Percentiles rank a stretch among this genome's conserved stretches.
phyloP scores from a whole-genome alignment of 441 rosid genomes.

The Gossypium gossypioides region DNA sequence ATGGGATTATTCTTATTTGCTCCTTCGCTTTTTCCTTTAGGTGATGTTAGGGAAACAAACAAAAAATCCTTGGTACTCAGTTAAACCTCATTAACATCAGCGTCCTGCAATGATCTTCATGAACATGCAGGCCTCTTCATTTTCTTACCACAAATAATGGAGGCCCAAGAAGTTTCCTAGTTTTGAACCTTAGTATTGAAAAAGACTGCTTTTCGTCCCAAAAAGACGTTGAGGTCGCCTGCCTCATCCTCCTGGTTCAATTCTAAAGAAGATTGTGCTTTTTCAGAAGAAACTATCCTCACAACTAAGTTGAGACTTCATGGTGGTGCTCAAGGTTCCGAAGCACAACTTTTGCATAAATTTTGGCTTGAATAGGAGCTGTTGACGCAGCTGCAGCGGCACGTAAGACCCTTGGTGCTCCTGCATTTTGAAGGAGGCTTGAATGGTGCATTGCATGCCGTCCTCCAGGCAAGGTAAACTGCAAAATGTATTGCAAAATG shows the following conservation, averaged over 20 bases:
- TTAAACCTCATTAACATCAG: neutral
- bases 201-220: neutral
- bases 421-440: conserved; percentile 64
- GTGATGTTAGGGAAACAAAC: neutral
- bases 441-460: conserved; percentile 85
- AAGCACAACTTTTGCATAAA: conserved; percentile 70
- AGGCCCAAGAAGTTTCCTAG: neutral
- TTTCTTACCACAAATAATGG: neutral
- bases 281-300: neutral
- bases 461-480: conserved; percentile 89
- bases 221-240: neutral
- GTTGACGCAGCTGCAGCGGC: conserved; percentile 83
- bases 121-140: neutral
- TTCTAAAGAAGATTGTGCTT: neutral
- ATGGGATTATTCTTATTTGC: neutral
- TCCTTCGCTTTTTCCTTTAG: neutral
- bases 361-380: conserved; percentile 73
- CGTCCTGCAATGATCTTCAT: neutral
- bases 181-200: neutral
- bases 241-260: neutral
- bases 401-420: conserved; percentile 69
- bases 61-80: neutral
- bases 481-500: conserved; percentile 15
- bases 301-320: conserved; percentile 12
- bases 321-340: conserved; percentile 84